A percentile compares a stretch with the other conserved stretches of the same genome.
phyloP scores from a whole-genome alignment of 495 filamentous ascomycete genomes.

The Letharia lupina region DNA sequence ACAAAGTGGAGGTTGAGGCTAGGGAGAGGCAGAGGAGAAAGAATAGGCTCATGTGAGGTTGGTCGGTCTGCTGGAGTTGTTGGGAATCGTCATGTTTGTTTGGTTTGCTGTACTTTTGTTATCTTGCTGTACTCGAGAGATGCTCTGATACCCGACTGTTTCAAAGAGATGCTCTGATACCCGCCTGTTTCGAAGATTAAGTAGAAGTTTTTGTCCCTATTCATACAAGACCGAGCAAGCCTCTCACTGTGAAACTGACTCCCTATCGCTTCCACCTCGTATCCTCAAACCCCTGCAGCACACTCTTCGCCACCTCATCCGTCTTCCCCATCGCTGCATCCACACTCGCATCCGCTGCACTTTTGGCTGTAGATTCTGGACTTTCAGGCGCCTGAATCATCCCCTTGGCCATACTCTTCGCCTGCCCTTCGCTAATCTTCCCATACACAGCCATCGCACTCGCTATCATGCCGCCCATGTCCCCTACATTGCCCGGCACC shows the following conservation, averaged over 20 bases:
- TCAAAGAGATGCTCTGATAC: neutral
- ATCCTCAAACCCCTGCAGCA: conserved; percentile 48
- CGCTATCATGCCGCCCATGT: conserved; percentile 94
- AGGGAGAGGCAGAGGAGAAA: neutral
- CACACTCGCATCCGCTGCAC: conserved; percentile 16
- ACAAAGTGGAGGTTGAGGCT: neutral
- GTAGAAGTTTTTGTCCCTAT: conserved; percentile 7
- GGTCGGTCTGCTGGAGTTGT: neutral
- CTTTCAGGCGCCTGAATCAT: conserved; percentile 21
- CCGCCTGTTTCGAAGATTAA: neutral
- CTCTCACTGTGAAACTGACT: neutral
- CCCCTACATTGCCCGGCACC: conserved; percentile 95
- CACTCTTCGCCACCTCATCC: conserved; percentile 41
- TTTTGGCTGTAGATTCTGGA: conserved; percentile 19
- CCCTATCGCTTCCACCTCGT: conserved; percentile 36
- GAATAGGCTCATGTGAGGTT: neutral
- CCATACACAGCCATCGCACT: conserved; percentile 93
- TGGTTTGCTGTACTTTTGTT: neutral
- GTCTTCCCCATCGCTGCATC: conserved; percentile 22
- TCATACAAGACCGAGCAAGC: neutral
- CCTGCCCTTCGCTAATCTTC: conserved; percentile 82
- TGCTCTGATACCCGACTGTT: neutral
- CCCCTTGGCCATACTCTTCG: conserved; percentile 51
- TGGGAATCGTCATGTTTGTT: neutral
- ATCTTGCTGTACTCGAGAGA: too few species aligned